Conservation (phyloP, 768 basidiomycete genomes). For the Leccinum boreale region DNA sequence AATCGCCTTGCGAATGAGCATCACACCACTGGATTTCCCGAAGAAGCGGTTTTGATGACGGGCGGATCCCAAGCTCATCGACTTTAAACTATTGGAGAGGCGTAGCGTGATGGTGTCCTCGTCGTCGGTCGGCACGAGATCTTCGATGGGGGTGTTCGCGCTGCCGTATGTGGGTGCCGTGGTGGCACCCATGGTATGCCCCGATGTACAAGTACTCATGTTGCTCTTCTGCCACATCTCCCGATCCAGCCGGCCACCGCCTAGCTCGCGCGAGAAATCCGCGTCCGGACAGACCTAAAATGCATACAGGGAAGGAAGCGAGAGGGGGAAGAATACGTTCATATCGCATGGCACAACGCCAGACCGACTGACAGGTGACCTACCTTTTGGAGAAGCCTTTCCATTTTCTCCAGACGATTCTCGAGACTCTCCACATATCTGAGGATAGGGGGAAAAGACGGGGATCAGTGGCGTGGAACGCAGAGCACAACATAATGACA, state of each 20-base stretch:
- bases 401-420: slow-evolving; percentile 60
- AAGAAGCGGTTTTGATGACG: slow-evolving; percentile 27
- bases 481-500: neutral
- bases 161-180: slow-evolving; percentile 9
- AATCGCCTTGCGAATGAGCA: slow-evolving; percentile 45
- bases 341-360: slow-evolving; percentile 1
- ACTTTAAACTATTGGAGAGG: slow-evolving; percentile 24
- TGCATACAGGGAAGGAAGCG: neutral
- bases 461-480: neutral
- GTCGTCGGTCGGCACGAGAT: slow-evolving; percentile 27
- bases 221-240: slow-evolving; percentile 33
- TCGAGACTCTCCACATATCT: slow-evolving; percentile 66
- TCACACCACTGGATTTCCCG: slow-evolving; percentile 42
- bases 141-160: slow-evolving; percentile 12
- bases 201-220: slow-evolving; percentile 7
- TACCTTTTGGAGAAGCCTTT: slow-evolving; percentile 55
- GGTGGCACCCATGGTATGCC: slow-evolving; percentile 9
- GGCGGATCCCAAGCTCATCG: slow-evolving; percentile 14
- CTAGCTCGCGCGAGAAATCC: slow-evolving; percentile 57
- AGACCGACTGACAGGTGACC: neutral
- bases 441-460: neutral
- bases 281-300: slow-evolving; percentile 62
- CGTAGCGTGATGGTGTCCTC: slow-evolving; percentile 22
- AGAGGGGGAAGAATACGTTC: neutral
- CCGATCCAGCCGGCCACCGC: slow-evolving; percentile 38